phyloP scores from a whole-genome alignment of 2,329 filamentous ascomycete genomes.

The Aspergillus pseudotamarii region DNA sequence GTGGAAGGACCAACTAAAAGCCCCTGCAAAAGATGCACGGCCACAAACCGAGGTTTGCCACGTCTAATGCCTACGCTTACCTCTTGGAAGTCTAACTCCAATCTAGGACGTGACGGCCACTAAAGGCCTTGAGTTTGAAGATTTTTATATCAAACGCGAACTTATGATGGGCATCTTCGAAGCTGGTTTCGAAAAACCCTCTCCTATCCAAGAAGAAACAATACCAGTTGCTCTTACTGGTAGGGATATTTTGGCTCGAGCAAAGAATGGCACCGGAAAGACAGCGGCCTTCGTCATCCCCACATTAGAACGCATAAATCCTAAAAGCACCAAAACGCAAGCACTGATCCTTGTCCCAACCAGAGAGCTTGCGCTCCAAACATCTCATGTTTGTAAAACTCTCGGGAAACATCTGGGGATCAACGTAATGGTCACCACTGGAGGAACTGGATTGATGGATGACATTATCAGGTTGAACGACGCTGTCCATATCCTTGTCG shows the following conservation, averaged over 20 bases:
- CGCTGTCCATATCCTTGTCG: slow-evolving; percentile 94
- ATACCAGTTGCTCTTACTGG: slow-evolving; percentile 96
- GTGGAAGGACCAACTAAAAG: slow-evolving; percentile 51
- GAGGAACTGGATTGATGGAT: slow-evolving; percentile 90
- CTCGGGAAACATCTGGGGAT: slow-evolving; percentile 95
- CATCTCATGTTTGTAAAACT: slow-evolving; percentile 98
- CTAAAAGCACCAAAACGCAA: slow-evolving; percentile 94
- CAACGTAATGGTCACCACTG: slow-evolving; percentile 99
- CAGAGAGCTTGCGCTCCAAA: slow-evolving; percentile 94
- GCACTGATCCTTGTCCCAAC: slow-evolving; percentile 95
- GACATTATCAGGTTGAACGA: slow-evolving; percentile 95
- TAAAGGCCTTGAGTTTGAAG: slow-evolving; percentile 96
- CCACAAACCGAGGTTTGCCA: slow-evolving; percentile 52
- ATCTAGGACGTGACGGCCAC: slow-evolving; percentile 93
- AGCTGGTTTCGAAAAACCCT: slow-evolving; percentile 97
- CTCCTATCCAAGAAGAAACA: slow-evolving; percentile 98
- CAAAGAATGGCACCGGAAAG: slow-evolving; percentile 98
- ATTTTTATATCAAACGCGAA: slow-evolving; percentile 92
- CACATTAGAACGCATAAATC: slow-evolving; percentile 91
- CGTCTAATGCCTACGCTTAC: slow-evolving; percentile 9
- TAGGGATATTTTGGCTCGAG: slow-evolving; percentile 90
- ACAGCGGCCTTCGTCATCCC: slow-evolving; percentile 98
- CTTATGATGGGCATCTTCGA: slow-evolving; percentile 99
- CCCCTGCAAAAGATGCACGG: slow-evolving; percentile 51
- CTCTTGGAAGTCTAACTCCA: slow-evolving; percentile 21